These are phyloP conservation scores for Pyronema domesticum DNA, from an alignment of 495 filamentous ascomycete species.

Conservation along the genomic window DNA sequence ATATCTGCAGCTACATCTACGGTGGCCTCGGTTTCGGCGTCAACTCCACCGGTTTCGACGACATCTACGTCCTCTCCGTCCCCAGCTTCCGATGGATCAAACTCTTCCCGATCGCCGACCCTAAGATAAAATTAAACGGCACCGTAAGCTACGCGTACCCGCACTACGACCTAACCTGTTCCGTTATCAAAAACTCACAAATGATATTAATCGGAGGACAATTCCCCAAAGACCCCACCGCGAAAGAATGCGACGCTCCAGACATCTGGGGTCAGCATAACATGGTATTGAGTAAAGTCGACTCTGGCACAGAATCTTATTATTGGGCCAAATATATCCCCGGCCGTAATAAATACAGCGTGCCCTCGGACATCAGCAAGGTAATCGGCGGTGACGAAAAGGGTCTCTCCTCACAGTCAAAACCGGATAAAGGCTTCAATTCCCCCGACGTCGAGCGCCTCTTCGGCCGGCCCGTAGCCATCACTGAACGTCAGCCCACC, in stretches of 20 bases:
- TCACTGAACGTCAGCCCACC: not conserved
- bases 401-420: constrained; percentile 1
- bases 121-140: not conserved
- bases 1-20: constrained; percentile 31
- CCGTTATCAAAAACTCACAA: constrained; percentile 16
- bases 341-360: constrained; percentile 26
- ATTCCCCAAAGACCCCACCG: not conserved
- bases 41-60: constrained; percentile 24
- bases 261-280: constrained; percentile 28
- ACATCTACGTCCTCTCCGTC: constrained; percentile 39
- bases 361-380: constrained; percentile 29
- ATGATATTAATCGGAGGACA: constrained; percentile 17
- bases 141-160: not conserved
- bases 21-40: constrained; percentile 25
- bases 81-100: constrained; percentile 38
- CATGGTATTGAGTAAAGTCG: constrained; percentile 28
- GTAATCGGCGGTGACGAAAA: constrained; percentile 27
- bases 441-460: not conserved
- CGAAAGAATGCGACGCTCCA: constrained; percentile 19
- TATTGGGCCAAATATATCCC: constrained; percentile 20
- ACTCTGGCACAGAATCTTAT: constrained; percentile 23
- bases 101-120: constrained; percentile 1
- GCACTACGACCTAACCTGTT: constrained; percentile 17
- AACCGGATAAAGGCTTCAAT: constrained; percentile 1
- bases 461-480: not conserved